These are phyloP conservation scores for Solanum habrochaites DNA, from an alignment of 257 asterid species.

Conservation along the genomic window DNA sequence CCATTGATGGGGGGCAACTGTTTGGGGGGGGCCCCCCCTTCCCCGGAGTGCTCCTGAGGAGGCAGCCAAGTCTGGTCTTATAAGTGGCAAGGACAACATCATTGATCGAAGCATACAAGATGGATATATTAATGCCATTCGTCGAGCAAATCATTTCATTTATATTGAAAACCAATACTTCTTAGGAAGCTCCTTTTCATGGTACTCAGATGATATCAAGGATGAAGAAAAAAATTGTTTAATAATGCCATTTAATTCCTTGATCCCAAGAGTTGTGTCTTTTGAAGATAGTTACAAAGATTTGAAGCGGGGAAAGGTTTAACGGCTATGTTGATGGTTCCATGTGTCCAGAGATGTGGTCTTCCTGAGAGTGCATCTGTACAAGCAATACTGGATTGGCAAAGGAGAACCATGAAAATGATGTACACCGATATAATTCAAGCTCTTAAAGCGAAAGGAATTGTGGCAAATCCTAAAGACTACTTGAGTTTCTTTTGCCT, in stretches of 20 bases:
- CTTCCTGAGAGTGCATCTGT: conserved; percentile 1
- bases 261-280: conserved; percentile 5
- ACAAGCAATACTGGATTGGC: conserved; percentile 7
- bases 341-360: conserved; percentile 13
- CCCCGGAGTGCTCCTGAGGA: not conserved
- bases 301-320: not conserved
- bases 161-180: conserved; percentile 6
- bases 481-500: conserved; percentile 7
- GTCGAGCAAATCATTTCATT: conserved; percentile 5
- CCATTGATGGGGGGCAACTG: conserved; percentile 8
- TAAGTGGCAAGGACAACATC: not conserved
- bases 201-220: not conserved
- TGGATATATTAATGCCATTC: conserved; percentile 3
- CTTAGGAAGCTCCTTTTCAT: conserved; percentile 3
- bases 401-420: conserved; percentile 4
- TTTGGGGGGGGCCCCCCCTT: too few relatives aligned
- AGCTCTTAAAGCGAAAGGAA: not conserved
- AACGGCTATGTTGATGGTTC: conserved; percentile 4
- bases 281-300: not conserved
- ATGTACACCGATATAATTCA: not conserved
- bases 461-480: not conserved
- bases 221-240: too few relatives aligned
- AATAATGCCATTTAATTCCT: too few relatives aligned
- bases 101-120: conserved; percentile 7
- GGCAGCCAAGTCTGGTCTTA: not conserved